Evolutionary conservation across 768 basidiomycete genomes (phyloP).

Genomic region (Tulasnella sp.): DNA sequence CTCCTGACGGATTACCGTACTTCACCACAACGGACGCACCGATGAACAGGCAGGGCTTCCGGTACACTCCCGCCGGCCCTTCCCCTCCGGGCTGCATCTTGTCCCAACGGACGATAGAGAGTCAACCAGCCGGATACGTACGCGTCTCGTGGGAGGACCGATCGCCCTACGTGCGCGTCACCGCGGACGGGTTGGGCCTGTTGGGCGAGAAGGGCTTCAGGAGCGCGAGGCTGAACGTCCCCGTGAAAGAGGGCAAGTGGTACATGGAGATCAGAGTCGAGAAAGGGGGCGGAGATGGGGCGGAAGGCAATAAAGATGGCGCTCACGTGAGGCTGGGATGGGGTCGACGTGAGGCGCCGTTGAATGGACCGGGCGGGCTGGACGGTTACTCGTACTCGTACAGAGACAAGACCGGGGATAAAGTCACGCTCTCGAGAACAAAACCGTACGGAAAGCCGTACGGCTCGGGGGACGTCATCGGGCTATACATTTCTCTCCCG

Average conservation of each 20-base stretch:
- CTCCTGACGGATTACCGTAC: constrained; percentile 18
- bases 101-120: constrained; percentile 69
- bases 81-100: constrained; percentile 30
- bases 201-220: constrained; percentile 83
- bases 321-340: constrained; percentile 86
- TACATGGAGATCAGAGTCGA: constrained; percentile 85
- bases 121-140: constrained; percentile 46
- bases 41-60: constrained; percentile 21
- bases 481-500: constrained; percentile 88
- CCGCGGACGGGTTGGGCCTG: constrained; percentile 64
- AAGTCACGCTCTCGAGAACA: constrained; percentile 72
- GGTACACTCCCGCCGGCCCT: constrained; percentile 21
- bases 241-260: constrained; percentile 82
- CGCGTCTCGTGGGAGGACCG: constrained; percentile 89
- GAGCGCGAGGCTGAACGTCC: constrained; percentile 80
- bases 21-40: constrained; percentile 22
- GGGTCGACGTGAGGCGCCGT: constrained; percentile 83
- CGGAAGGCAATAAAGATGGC: constrained; percentile 32
- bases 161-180: constrained; percentile 64
- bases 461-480: constrained; percentile 75
- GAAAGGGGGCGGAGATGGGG: constrained; percentile 54
- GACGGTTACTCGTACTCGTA: constrained; percentile 91
- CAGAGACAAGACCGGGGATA: constrained; percentile 88
- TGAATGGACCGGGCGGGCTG: constrained; percentile 85
- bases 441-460: constrained; percentile 66